Evolutionary conservation across 768 basidiomycete genomes (phyloP).

Genomic region (Kwoniella dejecticola): DNA sequence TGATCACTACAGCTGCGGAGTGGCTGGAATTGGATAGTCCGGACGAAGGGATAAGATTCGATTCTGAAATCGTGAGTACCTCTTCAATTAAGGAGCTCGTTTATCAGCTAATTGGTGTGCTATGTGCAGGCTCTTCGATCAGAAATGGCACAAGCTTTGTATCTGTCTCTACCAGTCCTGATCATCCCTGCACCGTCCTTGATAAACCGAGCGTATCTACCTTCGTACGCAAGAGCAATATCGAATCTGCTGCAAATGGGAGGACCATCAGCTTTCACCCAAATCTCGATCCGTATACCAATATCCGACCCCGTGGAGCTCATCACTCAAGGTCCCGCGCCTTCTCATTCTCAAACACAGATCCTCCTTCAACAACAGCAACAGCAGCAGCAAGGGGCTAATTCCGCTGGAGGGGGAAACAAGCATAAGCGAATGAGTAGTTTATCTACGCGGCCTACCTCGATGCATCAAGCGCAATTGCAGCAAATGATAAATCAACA

Average conservation of each 20-base stretch:
- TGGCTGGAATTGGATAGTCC: conserved; percentile 93
- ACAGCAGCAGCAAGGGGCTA: background rate
- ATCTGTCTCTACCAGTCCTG: conserved; percentile 80
- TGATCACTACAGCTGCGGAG: conserved; percentile 78
- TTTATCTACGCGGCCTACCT: conserved; percentile 40
- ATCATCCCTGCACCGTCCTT: conserved; percentile 88
- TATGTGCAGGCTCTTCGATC: conserved; percentile 76
- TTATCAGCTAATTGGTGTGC: background rate
- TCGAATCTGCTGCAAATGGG: conserved; percentile 67
- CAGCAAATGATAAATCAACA: conserved; percentile 63
- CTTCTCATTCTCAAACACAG: conserved; percentile 6
- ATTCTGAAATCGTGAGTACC: conserved; percentile 90
- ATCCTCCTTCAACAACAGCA: conserved; percentile 5
- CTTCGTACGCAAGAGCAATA: conserved; percentile 91
- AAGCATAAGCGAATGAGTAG: conserved; percentile 50
- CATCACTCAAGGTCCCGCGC: conserved; percentile 50
- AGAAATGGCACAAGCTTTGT: conserved; percentile 88
- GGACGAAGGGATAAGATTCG: conserved; percentile 92
- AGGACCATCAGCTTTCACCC: conserved; percentile 64
- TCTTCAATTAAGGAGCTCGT: no score
- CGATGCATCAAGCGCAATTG: conserved; percentile 39
- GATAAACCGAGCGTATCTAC: conserved; percentile 66
- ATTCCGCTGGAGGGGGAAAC: conserved; percentile 13
- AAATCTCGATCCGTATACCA: conserved; percentile 72
- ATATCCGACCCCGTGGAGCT: conserved; percentile 61